phyloP scores from a whole-genome alignment of 2,329 filamentous ascomycete species.

The Colletotrichum salicis region DNA sequence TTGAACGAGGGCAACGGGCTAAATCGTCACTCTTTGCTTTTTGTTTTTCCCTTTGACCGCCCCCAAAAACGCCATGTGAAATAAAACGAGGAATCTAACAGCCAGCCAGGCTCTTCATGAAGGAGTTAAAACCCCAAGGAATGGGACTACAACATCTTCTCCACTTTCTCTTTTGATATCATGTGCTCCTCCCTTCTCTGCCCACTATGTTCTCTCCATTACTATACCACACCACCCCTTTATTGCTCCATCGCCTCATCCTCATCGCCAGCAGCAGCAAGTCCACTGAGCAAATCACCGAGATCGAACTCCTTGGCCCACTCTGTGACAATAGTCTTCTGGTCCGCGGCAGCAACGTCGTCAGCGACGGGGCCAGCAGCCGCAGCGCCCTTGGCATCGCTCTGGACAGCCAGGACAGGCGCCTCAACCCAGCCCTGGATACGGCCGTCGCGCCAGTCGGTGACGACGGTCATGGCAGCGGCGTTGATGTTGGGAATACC shows the following conservation, averaged over 20 bases:
- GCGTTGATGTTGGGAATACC: constrained; percentile 89
- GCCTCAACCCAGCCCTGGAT: constrained; percentile 93
- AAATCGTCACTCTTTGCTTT: constrained; percentile 10
- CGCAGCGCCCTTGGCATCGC: constrained; percentile 46
- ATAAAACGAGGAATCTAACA: not conserved
- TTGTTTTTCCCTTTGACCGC: constrained; percentile 23
- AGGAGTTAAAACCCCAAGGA: not conserved
- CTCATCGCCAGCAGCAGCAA: constrained; percentile 42
- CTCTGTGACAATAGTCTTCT: constrained; percentile 89
- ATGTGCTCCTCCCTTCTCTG: not conserved
- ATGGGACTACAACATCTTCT: constrained; percentile 10
- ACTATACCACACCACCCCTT: constrained; percentile 5
- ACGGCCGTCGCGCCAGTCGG: constrained; percentile 95
- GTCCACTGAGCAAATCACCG: constrained; percentile 80
- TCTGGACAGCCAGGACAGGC: constrained; percentile 69
- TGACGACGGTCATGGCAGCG: constrained; percentile 92
- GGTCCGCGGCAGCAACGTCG: constrained; percentile 65
- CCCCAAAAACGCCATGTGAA: constrained; percentile 29
- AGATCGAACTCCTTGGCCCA: constrained; percentile 97
- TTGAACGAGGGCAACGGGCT: constrained; percentile 22
- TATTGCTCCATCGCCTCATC: constrained; percentile 65
- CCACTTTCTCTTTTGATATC: constrained; percentile 21
- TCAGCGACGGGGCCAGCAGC: constrained; percentile 48
- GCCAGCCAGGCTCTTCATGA: constrained; percentile 20
- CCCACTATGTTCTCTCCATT: not conserved